Conservation (phyloP, 345 rosid genomes). For the Eucalyptus erythrocorys region DNA sequence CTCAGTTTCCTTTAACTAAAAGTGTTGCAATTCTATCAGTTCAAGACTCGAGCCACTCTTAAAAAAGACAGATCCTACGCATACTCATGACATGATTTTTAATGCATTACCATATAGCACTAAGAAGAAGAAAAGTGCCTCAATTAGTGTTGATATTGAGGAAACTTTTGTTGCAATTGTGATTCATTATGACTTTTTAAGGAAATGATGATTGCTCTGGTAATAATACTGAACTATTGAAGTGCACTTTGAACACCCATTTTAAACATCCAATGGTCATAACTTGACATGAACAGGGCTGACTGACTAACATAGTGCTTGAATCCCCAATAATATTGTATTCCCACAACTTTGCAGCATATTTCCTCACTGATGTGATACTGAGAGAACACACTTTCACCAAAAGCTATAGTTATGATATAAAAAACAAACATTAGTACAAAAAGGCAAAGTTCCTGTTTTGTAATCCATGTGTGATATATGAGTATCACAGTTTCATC, state of each 20-base stretch:
- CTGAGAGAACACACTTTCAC: not conserved
- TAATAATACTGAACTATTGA: not conserved
- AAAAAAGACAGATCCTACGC: not conserved
- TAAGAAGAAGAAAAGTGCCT: not conserved
- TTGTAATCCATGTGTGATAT: not conserved
- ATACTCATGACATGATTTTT: not conserved
- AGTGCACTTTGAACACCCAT: not conserved
- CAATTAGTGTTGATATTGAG: not conserved
- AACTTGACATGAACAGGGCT: rapidly evolving
- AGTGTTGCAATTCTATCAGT: not conserved
- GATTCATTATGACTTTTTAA: not conserved
- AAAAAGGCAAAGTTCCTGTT: not conserved
- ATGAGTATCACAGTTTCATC: not conserved
- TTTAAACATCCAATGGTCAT: not conserved
- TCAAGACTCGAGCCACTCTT: not conserved
- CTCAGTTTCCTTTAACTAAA: not conserved
- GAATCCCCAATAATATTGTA: not conserved
- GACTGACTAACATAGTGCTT: not conserved
- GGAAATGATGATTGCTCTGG: not conserved
- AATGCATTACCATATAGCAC: not conserved
- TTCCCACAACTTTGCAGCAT: not conserved
- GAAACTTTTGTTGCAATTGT: not conserved
- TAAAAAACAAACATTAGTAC: not conserved
- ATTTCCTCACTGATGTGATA: not conserved
- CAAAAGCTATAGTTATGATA: not conserved